Conservation (phyloP, 2,329 filamentous ascomycete species). For the Cladosporium sp. region DNA sequence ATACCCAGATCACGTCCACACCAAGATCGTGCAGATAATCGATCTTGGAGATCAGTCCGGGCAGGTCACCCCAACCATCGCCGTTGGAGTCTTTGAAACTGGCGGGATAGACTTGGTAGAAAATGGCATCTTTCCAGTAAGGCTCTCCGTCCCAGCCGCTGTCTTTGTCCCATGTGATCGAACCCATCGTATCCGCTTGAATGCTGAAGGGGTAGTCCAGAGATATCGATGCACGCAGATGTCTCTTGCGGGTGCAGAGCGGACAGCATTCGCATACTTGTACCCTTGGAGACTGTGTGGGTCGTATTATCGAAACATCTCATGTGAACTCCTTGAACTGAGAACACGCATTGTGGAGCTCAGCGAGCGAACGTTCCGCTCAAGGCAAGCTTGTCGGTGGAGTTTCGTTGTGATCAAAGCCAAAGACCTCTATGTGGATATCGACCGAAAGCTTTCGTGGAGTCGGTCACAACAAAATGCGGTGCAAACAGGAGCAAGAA, state of each 20-base stretch:
- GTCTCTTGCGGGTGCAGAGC: background rate
- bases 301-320: background rate
- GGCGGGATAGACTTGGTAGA: constrained; percentile 43
- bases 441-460: no score
- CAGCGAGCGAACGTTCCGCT: no score
- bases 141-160: constrained; percentile 25
- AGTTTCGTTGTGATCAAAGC: no score
- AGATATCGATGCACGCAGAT: background rate
- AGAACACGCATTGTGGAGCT: no score
- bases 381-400: no score
- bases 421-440: no score
- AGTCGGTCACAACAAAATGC: no score
- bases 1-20: constrained; percentile 61
- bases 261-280: background rate
- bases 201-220: background rate
- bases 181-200: background rate
- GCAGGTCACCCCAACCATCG: constrained; percentile 57
- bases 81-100: constrained; percentile 48
- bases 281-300: background rate
- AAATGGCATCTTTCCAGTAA: constrained; percentile 46
- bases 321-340: no score
- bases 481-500: no score
- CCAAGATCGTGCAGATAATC: constrained; percentile 58
- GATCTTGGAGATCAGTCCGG: constrained; percentile 57
- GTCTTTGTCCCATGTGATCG: constrained; percentile 6